These are phyloP conservation scores for Yamadazyma atmosphaerica DNA, from an alignment of 1,139 yeast species.

Conservation along the genomic window DNA sequence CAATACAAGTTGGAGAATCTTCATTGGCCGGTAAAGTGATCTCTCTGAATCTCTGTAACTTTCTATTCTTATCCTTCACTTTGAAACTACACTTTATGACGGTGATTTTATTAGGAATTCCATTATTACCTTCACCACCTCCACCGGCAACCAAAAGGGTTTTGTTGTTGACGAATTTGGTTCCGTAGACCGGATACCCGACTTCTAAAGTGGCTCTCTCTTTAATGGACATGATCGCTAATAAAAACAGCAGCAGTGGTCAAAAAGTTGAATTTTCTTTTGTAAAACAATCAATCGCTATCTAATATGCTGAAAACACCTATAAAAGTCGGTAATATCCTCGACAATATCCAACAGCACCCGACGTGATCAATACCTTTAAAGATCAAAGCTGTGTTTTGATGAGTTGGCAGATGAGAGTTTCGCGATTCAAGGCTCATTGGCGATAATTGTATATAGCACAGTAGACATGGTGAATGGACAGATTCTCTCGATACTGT, in stretches of 20 bases:
- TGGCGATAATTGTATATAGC: neutral
- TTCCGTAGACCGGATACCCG: conserved; percentile 83
- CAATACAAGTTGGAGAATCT: conserved; percentile 76
- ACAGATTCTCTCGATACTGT: conserved; percentile 38
- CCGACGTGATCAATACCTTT: too few relatives aligned
- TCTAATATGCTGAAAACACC: too few relatives aligned
- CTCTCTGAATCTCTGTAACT: conserved; percentile 63
- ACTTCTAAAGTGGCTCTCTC: conserved; percentile 49
- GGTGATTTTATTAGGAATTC: conserved; percentile 84
- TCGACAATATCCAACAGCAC: too few relatives aligned
- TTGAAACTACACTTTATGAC: conserved; percentile 62
- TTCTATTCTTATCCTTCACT: conserved; percentile 47
- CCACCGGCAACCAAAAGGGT: conserved; percentile 84
- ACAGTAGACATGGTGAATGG: conserved; percentile 9
- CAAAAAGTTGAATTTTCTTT: neutral
- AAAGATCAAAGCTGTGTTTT: neutral
- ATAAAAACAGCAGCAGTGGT: neutral
- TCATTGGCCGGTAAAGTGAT: conserved; percentile 60
- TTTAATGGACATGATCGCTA: conserved; percentile 28
- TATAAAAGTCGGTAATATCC: too few relatives aligned
- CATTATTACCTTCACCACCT: conserved; percentile 90
- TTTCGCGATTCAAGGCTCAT: neutral
- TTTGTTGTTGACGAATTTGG: conserved; percentile 63
- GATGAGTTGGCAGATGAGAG: neutral
- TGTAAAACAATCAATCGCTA: neutral